A percentile compares a stretch with the other conserved stretches of the same genome.
Evolutionary conservation across 139 green algal species (phyloP).

Genomic region (Chlamydomonas sphaeroides): DNA sequence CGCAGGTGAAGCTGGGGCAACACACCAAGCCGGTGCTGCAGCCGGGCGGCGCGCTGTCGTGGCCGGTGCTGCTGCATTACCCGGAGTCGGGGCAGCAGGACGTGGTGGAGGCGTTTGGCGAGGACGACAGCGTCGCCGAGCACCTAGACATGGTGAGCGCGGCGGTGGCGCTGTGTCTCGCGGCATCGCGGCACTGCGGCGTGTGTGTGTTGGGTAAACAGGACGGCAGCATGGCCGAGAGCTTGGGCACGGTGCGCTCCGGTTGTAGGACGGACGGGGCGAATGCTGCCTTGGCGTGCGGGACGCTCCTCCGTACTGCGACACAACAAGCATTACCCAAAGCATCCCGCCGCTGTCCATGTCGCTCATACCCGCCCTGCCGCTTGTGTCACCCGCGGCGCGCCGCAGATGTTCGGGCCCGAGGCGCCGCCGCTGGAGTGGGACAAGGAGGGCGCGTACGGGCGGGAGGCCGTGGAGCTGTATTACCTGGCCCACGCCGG

Average conservation of each 20-base stretch:
- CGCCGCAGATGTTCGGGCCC: constrained; percentile 68
- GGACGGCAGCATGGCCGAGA: too few species aligned
- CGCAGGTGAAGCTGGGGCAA: constrained; percentile 16
- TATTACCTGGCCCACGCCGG: constrained; percentile 86
- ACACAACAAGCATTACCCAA: too few species aligned
- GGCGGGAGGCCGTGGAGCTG: constrained; percentile 75
- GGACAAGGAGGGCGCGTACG: constrained; percentile 80
- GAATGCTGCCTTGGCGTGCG: too few species aligned
- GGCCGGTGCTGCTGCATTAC: constrained; percentile 92
- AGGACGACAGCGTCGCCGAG: constrained; percentile 74
- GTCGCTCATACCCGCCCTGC: background rate
- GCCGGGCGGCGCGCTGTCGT: constrained; percentile 70
- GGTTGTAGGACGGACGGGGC: too few species aligned
- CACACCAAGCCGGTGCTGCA: constrained; percentile 68
- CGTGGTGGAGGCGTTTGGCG: constrained; percentile 81
- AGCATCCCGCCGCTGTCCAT: too few species aligned
- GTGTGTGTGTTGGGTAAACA: too few species aligned
- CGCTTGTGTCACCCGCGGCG: background rate
- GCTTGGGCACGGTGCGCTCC: too few species aligned
- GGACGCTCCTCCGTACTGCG: too few species aligned
- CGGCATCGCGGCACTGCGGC: too few species aligned
- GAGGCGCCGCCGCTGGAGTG: constrained; percentile 82
- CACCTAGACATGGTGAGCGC: constrained; percentile 82
- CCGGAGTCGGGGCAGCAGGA: constrained; percentile 86
- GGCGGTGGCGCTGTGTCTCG: too few species aligned